phyloP scores from a whole-genome alignment of 306 rosid species.

The Quercus rubra region DNA sequence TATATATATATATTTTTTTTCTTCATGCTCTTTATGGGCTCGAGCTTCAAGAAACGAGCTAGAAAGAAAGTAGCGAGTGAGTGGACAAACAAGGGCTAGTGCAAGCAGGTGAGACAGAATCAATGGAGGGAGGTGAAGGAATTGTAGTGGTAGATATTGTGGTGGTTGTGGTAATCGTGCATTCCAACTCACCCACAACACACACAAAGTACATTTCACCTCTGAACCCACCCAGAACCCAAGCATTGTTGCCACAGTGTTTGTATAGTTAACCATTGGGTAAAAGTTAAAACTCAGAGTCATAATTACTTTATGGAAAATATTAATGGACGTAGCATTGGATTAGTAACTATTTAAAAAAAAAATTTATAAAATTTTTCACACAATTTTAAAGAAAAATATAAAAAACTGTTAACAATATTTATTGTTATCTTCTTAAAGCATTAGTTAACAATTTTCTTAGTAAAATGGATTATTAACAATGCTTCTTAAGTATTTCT shows the following conservation, averaged over 20 bases:
- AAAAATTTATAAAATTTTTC: no score
- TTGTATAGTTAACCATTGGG: neutral
- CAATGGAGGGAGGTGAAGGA: slow-evolving; percentile 2
- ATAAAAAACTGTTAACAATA: no score
- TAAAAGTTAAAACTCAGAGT: no score
- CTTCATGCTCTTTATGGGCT: slow-evolving; percentile 13
- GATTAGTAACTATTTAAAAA: no score
- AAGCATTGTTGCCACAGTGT: slow-evolving; percentile 5
- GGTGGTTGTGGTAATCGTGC: slow-evolving; percentile 25
- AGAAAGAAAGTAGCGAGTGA: slow-evolving; percentile 3
- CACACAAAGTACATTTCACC: slow-evolving; percentile 7
- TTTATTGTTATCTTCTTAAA: no score
- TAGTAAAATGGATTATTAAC: no score
- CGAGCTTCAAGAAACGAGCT: slow-evolving; percentile 34
- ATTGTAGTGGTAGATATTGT: slow-evolving; percentile 4
- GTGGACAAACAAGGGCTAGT: slow-evolving; percentile 21
- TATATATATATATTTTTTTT: no score
- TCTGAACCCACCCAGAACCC: slow-evolving; percentile 15
- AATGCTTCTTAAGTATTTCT: no score
- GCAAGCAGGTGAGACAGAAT: slow-evolving; percentile 37
- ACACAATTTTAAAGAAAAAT: no score
- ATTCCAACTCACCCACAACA: slow-evolving; percentile 33
- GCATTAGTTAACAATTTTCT: no score
- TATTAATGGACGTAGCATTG: no score
- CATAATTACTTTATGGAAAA: no score